Evolutionary conservation across 345 rosid genomes (phyloP).

Genomic region (Brassica juncea): DNA sequence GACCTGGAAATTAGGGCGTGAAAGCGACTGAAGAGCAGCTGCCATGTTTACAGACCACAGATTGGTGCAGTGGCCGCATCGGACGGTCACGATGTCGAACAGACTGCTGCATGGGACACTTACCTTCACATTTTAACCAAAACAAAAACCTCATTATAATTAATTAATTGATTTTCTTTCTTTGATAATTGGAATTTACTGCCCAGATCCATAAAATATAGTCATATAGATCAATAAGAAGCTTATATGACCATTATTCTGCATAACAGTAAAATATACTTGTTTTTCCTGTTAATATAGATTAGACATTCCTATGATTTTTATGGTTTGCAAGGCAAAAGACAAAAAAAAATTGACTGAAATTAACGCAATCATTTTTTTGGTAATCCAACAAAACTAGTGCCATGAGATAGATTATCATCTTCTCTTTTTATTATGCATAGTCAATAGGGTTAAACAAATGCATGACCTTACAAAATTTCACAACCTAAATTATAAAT

Average conservation of each 20-base stretch:
- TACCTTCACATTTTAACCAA: slow-evolving; percentile 57
- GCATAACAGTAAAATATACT: neutral
- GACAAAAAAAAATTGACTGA: neutral
- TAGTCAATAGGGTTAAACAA: neutral
- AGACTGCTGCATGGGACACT: slow-evolving; percentile 93
- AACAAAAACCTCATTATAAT: slow-evolving; percentile 11
- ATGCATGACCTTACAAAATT: slow-evolving; percentile 16
- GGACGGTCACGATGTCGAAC: slow-evolving; percentile 86
- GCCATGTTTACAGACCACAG: slow-evolving; percentile 99
- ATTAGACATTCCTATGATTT: slow-evolving; percentile 4
- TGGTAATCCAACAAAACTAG: neutral
- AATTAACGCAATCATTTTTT: neutral
- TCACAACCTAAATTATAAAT: slow-evolving; percentile 2
- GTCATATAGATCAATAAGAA: neutral
- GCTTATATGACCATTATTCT: neutral
- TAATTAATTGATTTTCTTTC: neutral
- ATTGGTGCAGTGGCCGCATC: slow-evolving; percentile 97
- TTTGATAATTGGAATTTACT: neutral
- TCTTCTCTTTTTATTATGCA: neutral
- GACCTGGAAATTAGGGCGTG: slow-evolving; percentile 79
- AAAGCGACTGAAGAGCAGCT: slow-evolving; percentile 80
- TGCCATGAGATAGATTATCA: neutral
- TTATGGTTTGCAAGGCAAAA: neutral
- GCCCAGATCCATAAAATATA: slow-evolving; percentile 7
- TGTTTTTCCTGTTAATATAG: neutral